Conservation (phyloP, 306 rosid species). For the Oemleria cerasiformis region DNA sequence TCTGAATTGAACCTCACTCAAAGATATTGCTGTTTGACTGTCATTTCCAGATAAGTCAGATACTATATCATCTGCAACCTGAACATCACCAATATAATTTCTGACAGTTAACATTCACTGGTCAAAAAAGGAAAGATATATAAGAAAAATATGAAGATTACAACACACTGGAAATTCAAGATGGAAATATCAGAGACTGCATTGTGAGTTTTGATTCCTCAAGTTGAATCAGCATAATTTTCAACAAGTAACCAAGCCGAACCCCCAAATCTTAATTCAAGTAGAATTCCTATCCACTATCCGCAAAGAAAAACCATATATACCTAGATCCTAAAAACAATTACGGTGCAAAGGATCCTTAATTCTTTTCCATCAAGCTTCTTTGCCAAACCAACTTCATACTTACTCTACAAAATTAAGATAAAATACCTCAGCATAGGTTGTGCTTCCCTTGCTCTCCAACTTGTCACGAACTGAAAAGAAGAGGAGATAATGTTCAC, state of each 20-base stretch:
- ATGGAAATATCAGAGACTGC: too few species aligned
- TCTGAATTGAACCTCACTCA: slow-evolving; percentile 28
- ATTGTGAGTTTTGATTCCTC: too few species aligned
- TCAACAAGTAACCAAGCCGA: background rate
- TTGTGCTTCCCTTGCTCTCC: slow-evolving; percentile 35
- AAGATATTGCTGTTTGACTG: slow-evolving; percentile 5
- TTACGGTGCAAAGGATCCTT: background rate
- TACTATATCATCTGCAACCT: slow-evolving; percentile 38
- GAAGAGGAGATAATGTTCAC: background rate
- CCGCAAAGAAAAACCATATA: background rate
- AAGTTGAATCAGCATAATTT: too few species aligned
- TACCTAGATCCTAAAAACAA: background rate
- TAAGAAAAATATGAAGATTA: background rate
- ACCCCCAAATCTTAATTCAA: background rate
- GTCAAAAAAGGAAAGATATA: slow-evolving; percentile 7
- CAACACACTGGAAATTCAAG: background rate
- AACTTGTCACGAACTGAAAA: slow-evolving; percentile 30
- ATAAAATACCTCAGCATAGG: slow-evolving; percentile 28
- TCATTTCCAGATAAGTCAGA: slow-evolving; percentile 19
- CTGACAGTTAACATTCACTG: background rate
- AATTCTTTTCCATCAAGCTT: background rate
- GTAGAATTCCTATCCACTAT: background rate
- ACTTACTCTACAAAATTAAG: background rate
- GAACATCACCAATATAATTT: slow-evolving; percentile 9
- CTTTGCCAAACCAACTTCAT: background rate